A percentile compares a stretch with the other conserved stretches of the same genome.
Conservation (phyloP, 75 land plant species). For the Gnetum montanum region DNA sequence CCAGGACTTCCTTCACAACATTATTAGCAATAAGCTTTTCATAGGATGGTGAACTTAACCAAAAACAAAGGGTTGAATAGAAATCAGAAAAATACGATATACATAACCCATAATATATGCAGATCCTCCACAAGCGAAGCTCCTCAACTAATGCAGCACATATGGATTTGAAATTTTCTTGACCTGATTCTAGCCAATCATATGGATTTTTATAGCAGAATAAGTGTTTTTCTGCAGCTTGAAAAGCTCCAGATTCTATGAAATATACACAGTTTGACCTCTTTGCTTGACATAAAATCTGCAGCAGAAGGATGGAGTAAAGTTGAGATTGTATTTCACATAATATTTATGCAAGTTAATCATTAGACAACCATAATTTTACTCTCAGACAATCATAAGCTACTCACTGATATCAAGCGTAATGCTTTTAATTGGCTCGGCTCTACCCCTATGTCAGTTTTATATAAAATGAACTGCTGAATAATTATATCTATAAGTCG, state of each 20-base stretch:
- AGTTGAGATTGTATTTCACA: too few species aligned
- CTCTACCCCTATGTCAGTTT: conserved; percentile 13
- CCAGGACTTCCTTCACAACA: conserved; percentile 35
- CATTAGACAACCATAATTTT: too few species aligned
- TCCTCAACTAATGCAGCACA: conserved; percentile 65
- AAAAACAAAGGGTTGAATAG: conserved; percentile 67
- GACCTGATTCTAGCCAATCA: conserved; percentile 31
- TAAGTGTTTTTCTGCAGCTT: conserved; percentile 37
- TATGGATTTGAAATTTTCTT: conserved; percentile 25
- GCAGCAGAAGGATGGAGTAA: too few species aligned
- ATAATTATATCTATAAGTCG: conserved; percentile 60
- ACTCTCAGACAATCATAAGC: too few species aligned
- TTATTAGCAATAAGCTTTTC: conserved; percentile 26
- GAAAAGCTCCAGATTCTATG: conserved; percentile 44
- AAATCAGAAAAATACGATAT: conserved; percentile 56
- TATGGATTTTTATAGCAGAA: conserved; percentile 28
- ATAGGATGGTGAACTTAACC: conserved; percentile 58
- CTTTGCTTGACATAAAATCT: conserved; percentile 69
- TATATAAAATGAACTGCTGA: conserved; percentile 24
- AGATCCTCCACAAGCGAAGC: conserved; percentile 76
- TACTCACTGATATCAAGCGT: conserved; percentile 62
- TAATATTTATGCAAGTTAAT: too few species aligned
- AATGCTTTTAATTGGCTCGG: conserved; percentile 52
- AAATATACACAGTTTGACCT: conserved; percentile 50
- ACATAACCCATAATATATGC: conserved; percentile 60